Evolutionary conservation across 139 green algal species (phyloP).

Genomic region (Volvox africanus): DNA sequence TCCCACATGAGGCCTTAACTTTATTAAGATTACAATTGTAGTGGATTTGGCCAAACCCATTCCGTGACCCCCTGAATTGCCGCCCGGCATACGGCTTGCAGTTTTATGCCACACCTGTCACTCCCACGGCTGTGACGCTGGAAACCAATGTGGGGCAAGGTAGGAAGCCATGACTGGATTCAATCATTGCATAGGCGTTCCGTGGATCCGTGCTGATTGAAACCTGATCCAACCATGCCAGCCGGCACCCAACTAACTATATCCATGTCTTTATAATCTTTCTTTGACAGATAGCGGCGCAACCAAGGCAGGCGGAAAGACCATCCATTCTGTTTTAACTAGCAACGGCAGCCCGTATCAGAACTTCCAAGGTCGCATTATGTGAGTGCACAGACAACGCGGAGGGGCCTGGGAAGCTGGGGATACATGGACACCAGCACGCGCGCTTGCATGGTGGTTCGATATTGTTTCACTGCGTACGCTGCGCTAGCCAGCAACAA

Average conservation of each 20-base stretch:
- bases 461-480: background rate
- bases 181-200: too few relatives aligned
- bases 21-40: background rate
- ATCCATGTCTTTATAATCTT: too few relatives aligned
- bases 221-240: too few relatives aligned
- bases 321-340: constrained; percentile 84
- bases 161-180: too few relatives aligned
- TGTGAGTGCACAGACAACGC: constrained; percentile 66
- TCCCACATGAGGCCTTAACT: too few relatives aligned
- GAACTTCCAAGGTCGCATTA: constrained; percentile 92
- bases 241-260: too few relatives aligned
- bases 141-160: background rate
- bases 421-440: background rate
- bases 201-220: too few relatives aligned
- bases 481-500: too few relatives aligned
- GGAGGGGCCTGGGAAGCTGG: background rate
- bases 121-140: background rate
- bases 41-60: background rate
- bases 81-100: background rate
- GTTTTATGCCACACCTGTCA: constrained; percentile 20
- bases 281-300: background rate
- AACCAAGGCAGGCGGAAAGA: constrained; percentile 35
- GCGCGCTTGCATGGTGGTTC: background rate
- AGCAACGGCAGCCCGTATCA: constrained; percentile 89
- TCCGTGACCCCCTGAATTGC: background rate